phyloP scores from a whole-genome alignment of 306 rosid species.

The Cajanus cajan region DNA sequence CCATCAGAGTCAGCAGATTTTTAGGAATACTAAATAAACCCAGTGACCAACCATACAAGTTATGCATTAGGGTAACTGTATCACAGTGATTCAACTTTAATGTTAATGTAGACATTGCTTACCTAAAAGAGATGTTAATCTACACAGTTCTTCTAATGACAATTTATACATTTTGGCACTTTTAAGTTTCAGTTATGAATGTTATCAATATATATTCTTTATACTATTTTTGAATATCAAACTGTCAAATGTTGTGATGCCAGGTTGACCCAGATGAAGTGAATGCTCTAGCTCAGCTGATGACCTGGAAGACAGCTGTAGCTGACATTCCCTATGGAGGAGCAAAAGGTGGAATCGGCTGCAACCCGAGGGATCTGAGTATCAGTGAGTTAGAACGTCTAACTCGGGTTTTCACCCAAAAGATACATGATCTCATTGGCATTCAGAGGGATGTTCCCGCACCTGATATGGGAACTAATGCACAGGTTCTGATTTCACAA shows the following conservation, averaged over 20 bases:
- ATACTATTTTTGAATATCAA: background rate
- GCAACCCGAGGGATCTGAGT: constrained; percentile 68
- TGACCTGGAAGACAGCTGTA: constrained; percentile 87
- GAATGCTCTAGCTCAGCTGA: constrained; percentile 79
- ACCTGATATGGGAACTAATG: constrained; percentile 80
- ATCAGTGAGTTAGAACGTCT: constrained; percentile 66
- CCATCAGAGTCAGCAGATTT: background rate
- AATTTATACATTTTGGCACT: background rate
- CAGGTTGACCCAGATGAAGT: constrained; percentile 84
- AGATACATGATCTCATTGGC: constrained; percentile 76
- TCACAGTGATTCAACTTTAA: background rate
- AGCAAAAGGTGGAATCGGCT: constrained; percentile 83
- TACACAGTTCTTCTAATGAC: background rate
- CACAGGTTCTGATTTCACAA: constrained; percentile 51
- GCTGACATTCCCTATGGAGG: constrained; percentile 80
- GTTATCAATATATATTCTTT: constrained; percentile 8
- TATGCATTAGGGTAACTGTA: background rate
- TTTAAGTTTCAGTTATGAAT: constrained; percentile 6
- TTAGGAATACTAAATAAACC: background rate
- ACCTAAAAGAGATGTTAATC: background rate
- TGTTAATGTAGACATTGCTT: background rate
- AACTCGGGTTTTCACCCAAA: constrained; percentile 85
- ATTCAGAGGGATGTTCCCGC: constrained; percentile 75
- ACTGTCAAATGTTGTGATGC: constrained; percentile 12
- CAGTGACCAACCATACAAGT: background rate